phyloP scores from a whole-genome alignment of 225 moss, liverwort and hornwort genomes.

The Bryum argenteum region DNA sequence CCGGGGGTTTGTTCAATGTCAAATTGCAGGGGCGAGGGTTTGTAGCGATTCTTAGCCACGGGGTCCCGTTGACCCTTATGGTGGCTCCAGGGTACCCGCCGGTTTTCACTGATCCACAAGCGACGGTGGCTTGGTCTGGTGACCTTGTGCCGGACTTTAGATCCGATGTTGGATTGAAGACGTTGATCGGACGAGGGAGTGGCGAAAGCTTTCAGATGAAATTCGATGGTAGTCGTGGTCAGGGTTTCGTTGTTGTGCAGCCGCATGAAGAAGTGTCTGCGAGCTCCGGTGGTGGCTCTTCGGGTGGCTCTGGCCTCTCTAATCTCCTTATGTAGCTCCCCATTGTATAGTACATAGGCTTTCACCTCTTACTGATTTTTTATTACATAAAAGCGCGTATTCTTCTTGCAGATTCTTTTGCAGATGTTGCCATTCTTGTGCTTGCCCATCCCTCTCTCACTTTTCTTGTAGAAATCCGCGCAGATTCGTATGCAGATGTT shows the following conservation, averaged over 20 bases:
- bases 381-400: neutral
- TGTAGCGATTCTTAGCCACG: conserved; percentile 66
- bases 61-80: conserved; percentile 48
- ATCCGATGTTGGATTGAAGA: conserved; percentile 62
- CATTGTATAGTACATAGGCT: neutral
- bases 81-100: conserved; percentile 61
- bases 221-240: conserved; percentile 55
- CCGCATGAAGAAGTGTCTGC: conserved; percentile 52
- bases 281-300: neutral
- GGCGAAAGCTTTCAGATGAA: conserved; percentile 77
- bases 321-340: neutral
- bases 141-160: conserved; percentile 57
- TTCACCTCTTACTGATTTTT: no score
- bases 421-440: neutral
- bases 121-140: conserved; percentile 76
- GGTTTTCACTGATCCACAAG: conserved; percentile 72
- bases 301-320: conserved; percentile 12
- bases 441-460: no score
- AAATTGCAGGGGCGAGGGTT: conserved; percentile 61
- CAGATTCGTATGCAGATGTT: no score
- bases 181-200: conserved; percentile 50
- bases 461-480: no score
- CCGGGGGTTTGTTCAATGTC: conserved; percentile 63
- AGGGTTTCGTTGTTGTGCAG: conserved; percentile 74
- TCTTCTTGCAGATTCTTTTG: neutral